These are phyloP conservation scores for Rubus idaeus DNA, from an alignment of 306 rosid genomes.

Conservation along the genomic window DNA sequence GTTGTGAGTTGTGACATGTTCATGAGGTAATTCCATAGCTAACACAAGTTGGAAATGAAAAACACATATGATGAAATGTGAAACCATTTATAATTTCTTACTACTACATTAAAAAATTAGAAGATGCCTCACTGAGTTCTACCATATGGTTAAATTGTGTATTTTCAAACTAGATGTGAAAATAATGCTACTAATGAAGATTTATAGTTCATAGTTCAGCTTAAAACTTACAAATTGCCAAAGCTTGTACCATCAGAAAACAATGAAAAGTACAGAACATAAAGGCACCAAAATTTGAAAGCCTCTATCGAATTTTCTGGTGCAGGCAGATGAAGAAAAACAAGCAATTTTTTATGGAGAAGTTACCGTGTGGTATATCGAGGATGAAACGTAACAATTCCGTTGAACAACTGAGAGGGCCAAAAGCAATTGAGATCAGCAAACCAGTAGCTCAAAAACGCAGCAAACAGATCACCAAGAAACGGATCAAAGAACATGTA, in stretches of 20 bases:
- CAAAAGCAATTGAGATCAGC: slow-evolving; percentile 21
- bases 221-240: neutral
- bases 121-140: neutral
- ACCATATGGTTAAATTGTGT: neutral
- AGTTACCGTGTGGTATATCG: slow-evolving; percentile 46
- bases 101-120: neutral
- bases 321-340: slow-evolving; percentile 64
- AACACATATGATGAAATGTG: neutral
- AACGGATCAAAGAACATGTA: slow-evolving; percentile 22
- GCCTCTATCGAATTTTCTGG: neutral
- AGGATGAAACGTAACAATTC: slow-evolving; percentile 44
- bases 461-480: slow-evolving; percentile 2
- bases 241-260: neutral
- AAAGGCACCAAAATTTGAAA: neutral
- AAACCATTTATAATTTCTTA: neutral
- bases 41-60: neutral
- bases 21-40: too few relatives aligned
- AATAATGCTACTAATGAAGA: neutral
- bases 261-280: neutral
- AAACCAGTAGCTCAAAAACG: slow-evolving; percentile 7
- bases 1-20: too few relatives aligned
- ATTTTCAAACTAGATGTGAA: neutral
- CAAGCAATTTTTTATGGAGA: slow-evolving; percentile 42
- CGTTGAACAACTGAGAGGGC: slow-evolving; percentile 43
- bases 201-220: neutral